phyloP scores from a whole-genome alignment of 257 asterid genomes.

The Scutellaria minor region DNA sequence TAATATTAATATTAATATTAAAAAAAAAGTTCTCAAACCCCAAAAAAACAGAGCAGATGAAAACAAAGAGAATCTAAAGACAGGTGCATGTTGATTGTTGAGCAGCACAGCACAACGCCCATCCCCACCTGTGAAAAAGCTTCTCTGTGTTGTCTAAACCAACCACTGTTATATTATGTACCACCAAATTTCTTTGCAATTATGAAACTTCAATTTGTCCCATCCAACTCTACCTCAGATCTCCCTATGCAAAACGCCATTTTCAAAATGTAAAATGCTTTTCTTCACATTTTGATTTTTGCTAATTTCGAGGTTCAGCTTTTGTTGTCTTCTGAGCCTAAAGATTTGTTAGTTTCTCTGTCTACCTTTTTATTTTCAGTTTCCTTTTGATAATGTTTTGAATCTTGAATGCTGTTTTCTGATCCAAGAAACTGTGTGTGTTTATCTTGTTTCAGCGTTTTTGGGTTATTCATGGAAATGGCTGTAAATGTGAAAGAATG shows the following conservation, averaged over 20 bases:
- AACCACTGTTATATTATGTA: constrained; percentile 16
- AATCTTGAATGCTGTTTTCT: constrained; percentile 23
- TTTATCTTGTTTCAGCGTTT: background rate
- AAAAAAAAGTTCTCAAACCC: background rate
- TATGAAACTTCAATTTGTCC: constrained; percentile 35
- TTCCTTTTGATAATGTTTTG: constrained; percentile 13
- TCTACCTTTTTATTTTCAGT: background rate
- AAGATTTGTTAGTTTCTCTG: constrained; percentile 35
- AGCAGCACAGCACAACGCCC: constrained; percentile 4
- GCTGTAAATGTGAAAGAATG: constrained; percentile 12
- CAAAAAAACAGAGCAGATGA: no score
- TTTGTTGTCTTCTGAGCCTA: constrained; percentile 27
- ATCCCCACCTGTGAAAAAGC: constrained; percentile 22
- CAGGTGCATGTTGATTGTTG: constrained; percentile 35
- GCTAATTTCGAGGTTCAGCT: constrained; percentile 36
- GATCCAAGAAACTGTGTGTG: background rate
- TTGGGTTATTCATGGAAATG: background rate
- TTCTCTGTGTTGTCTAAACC: constrained; percentile 32
- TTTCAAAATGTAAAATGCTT: constrained; percentile 30
- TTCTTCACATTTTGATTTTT: constrained; percentile 7
- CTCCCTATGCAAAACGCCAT: constrained; percentile 39
- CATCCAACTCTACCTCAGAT: constrained; percentile 48
- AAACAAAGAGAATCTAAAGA: constrained; percentile 41
- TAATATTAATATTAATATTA: background rate
- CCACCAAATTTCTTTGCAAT: constrained; percentile 31